A percentile compares a stretch with the other conserved stretches of the same genome.
These are phyloP conservation scores for Xerocomellus chrysenteron DNA, from an alignment of 768 basidiomycete genomes.

Conservation along the genomic window DNA sequence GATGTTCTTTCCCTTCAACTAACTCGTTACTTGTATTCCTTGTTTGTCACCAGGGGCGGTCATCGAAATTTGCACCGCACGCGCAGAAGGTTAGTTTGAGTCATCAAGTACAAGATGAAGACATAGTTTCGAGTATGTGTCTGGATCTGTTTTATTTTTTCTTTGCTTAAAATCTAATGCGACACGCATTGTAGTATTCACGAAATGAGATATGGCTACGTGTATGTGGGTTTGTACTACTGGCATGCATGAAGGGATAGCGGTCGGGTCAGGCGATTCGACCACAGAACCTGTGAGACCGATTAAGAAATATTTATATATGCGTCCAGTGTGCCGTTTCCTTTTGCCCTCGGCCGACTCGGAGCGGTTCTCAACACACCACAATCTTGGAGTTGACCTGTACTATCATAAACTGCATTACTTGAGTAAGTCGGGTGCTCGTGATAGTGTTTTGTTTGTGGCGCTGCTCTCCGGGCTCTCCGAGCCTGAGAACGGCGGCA, in stretches of 20 bases:
- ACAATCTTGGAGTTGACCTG: neutral
- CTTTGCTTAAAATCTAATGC: neutral
- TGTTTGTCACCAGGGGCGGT: conserved; percentile 64
- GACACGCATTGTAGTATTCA: conserved; percentile 25
- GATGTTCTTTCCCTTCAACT: neutral
- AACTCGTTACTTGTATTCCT: neutral
- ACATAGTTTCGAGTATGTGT: conserved; percentile 82
- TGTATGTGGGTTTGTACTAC: neutral
- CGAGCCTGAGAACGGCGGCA: neutral
- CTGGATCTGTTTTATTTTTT: neutral
- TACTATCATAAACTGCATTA: neutral
- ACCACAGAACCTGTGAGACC: neutral
- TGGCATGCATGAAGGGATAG: neutral
- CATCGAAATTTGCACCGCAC: conserved; percentile 90
- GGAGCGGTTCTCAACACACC: neutral
- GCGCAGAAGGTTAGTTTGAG: conserved; percentile 89
- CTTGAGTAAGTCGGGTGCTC: neutral
- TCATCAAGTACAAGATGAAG: conserved; percentile 85
- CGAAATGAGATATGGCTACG: conserved; percentile 21
- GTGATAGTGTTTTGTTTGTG: neutral
- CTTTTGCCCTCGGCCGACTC: neutral
- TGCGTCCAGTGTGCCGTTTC: neutral
- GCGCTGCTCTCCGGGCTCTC: neutral
- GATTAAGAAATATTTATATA: neutral
- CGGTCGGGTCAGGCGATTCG: too few relatives aligned